Conservation (phyloP, 495 filamentous ascomycete genomes). For the Bacidia rubella region DNA sequence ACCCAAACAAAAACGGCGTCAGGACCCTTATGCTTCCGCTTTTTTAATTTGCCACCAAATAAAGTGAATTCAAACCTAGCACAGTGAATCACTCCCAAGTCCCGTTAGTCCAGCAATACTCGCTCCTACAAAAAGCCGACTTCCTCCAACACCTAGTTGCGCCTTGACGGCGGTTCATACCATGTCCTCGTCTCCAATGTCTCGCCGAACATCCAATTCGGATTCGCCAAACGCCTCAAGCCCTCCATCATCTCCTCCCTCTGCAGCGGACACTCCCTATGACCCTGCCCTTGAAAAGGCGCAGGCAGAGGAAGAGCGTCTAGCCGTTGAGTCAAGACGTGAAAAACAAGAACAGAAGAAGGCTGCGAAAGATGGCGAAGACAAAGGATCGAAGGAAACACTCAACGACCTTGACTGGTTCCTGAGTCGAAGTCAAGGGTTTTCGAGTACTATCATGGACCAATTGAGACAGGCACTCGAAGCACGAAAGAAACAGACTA, state of each 20-base stretch:
- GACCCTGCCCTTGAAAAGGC: slow-evolving; percentile 12
- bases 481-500: slow-evolving; percentile 12
- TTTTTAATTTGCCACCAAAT: not conserved
- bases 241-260: slow-evolving; percentile 31
- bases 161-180: too few relatives aligned
- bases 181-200: slow-evolving; percentile 26
- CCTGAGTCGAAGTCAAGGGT: slow-evolving; percentile 17
- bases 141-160: too few relatives aligned
- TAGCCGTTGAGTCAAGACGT: slow-evolving; percentile 25
- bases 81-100: not conserved
- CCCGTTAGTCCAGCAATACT: not conserved
- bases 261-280: slow-evolving; percentile 14
- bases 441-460: slow-evolving; percentile 18
- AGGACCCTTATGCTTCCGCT: not conserved
- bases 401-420: slow-evolving; percentile 18
- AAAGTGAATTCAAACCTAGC: not conserved
- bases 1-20: not conserved
- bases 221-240: slow-evolving; percentile 25
- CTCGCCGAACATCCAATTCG: slow-evolving; percentile 22
- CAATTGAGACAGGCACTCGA: slow-evolving; percentile 17
- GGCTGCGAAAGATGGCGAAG: slow-evolving; percentile 16
- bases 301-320: slow-evolving; percentile 21
- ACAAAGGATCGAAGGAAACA: slow-evolving; percentile 10
- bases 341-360: slow-evolving; percentile 21
- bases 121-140: too few relatives aligned